Conservation (phyloP, 2,329 filamentous ascomycete species). For the Hypocrella siamensis region DNA sequence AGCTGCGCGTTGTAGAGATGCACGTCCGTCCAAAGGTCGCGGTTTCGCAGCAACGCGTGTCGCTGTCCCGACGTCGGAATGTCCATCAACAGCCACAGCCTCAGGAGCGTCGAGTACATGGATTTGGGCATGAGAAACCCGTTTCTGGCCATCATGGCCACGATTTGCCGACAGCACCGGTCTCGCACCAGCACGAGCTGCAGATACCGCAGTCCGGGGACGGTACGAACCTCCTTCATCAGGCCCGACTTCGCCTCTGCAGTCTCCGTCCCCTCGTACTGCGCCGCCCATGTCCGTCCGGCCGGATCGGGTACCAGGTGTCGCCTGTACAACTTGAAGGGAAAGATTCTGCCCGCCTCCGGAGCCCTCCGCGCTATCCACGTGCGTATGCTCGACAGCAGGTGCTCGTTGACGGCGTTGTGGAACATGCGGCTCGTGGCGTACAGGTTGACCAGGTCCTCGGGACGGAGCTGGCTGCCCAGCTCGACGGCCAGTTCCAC, state of each 20-base stretch:
- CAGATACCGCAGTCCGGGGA: slow-evolving; percentile 53
- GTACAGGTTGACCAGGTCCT: slow-evolving; percentile 49
- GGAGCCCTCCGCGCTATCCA: slow-evolving; percentile 39
- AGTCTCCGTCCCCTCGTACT: slow-evolving; percentile 4
- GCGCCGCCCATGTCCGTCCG: slow-evolving; percentile 21
- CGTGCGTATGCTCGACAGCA: slow-evolving; percentile 40
- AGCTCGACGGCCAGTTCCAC: slow-evolving; percentile 39
- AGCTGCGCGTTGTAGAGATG: slow-evolving; percentile 47
- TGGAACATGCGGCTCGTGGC: slow-evolving; percentile 48
- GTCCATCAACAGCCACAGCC: slow-evolving; percentile 63
- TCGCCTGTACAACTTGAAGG: slow-evolving; percentile 40
- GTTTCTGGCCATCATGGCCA: slow-evolving; percentile 40
- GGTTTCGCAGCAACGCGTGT: slow-evolving; percentile 34
- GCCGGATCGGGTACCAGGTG: slow-evolving; percentile 46
- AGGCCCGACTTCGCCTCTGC: slow-evolving; percentile 3
- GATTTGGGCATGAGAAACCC: slow-evolving; percentile 39
- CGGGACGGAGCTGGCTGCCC: slow-evolving; percentile 33
- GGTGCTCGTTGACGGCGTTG: slow-evolving; percentile 39
- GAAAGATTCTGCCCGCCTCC: slow-evolving; percentile 40
- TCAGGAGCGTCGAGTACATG: slow-evolving; percentile 35
- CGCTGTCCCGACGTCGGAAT: slow-evolving; percentile 41
- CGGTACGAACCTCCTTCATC: slow-evolving; percentile 22
- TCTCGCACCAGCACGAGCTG: slow-evolving; percentile 48
- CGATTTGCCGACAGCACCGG: slow-evolving; percentile 41
- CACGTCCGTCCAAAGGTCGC: slow-evolving; percentile 35